phyloP scores from a whole-genome alignment of 2,329 filamentous ascomycete species.

The Aspergillus flavus region DNA sequence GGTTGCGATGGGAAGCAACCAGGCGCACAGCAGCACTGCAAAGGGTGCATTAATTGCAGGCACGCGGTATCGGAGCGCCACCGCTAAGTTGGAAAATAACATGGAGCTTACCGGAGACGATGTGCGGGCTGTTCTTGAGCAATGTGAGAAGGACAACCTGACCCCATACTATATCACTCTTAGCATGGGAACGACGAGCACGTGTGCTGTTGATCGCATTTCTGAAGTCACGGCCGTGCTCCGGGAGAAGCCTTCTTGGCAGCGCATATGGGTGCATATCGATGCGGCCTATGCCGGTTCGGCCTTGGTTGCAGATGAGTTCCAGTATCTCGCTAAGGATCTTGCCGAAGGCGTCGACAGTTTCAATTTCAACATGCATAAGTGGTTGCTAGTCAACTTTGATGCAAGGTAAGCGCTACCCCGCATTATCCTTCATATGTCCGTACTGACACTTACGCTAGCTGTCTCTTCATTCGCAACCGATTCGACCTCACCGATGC shows the following conservation, averaged over 20 bases:
- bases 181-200: slow-evolving; percentile 83
- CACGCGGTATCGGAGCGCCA: slow-evolving; percentile 74
- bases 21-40: slow-evolving; percentile 80
- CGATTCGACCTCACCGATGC: slow-evolving; percentile 77
- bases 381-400: slow-evolving; percentile 95
- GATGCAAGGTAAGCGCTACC: slow-evolving; percentile 59
- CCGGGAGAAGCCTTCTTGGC: slow-evolving; percentile 48
- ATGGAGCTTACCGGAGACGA: slow-evolving; percentile 70
- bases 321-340: slow-evolving; percentile 66
- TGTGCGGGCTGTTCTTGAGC: slow-evolving; percentile 64
- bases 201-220: slow-evolving; percentile 85
- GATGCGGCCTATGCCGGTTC: slow-evolving; percentile 92
- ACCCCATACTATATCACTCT: slow-evolving; percentile 85
- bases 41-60: slow-evolving; percentile 87
- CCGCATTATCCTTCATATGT: accelerated
- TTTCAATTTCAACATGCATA: slow-evolving; percentile 96
- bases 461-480: slow-evolving; percentile 74
- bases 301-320: slow-evolving; percentile 79
- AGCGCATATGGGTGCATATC: slow-evolving; percentile 83
- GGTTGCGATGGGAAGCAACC: slow-evolving; percentile 77
- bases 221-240: slow-evolving; percentile 64
- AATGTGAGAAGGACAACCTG: slow-evolving; percentile 68
- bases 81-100: slow-evolving; percentile 62
- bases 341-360: slow-evolving; percentile 72
- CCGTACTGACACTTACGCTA: slow-evolving; percentile 33